phyloP scores from a whole-genome alignment of 2,329 filamentous ascomycete genomes.

The Blastomyces emzantsi region DNA sequence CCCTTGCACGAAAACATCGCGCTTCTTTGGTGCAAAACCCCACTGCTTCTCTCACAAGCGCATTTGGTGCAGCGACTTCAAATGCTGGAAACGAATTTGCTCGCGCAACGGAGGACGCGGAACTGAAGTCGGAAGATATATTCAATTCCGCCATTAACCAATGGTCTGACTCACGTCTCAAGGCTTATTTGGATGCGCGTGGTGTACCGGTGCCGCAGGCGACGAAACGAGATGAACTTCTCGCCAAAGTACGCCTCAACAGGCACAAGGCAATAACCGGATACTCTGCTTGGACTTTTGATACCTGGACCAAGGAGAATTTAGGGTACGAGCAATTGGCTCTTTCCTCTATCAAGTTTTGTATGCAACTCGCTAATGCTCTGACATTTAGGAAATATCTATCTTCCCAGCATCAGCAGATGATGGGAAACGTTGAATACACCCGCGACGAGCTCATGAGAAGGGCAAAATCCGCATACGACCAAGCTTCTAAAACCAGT shows the following conservation, averaged over 20 bases:
- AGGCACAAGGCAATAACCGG: conserved; percentile 59
- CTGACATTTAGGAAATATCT: conserved; percentile 37
- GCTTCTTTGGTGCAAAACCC: conserved; percentile 44
- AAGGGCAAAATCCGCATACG: conserved; percentile 41
- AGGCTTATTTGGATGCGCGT: conserved; percentile 68
- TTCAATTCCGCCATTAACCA: conserved; percentile 54
- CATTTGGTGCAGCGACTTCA: conserved; percentile 62
- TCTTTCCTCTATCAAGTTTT: conserved; percentile 20
- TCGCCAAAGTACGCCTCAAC: conserved; percentile 64
- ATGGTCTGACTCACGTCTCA: conserved; percentile 70
- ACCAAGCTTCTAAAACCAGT: conserved; percentile 40
- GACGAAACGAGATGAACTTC: conserved; percentile 62
- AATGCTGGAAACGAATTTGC: conserved; percentile 68
- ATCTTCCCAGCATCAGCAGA: conserved; percentile 43
- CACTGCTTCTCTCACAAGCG: conserved; percentile 33
- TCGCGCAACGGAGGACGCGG: conserved; percentile 61
- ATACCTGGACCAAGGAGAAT: conserved; percentile 64
- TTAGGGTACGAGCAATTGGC: conserved; percentile 42
- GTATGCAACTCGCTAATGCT: conserved; percentile 46
- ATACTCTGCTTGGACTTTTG: conserved; percentile 68
- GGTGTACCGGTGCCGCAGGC: conserved; percentile 65
- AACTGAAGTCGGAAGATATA: conserved; percentile 53
- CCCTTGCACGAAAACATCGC: conserved; percentile 80
- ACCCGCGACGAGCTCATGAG: conserved; percentile 65
- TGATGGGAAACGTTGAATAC: conserved; percentile 52